Base-by-base conservation (phyloP, 495 filamentous ascomycete genomes). In the Melanomma pulvis-pyrius region DNA sequence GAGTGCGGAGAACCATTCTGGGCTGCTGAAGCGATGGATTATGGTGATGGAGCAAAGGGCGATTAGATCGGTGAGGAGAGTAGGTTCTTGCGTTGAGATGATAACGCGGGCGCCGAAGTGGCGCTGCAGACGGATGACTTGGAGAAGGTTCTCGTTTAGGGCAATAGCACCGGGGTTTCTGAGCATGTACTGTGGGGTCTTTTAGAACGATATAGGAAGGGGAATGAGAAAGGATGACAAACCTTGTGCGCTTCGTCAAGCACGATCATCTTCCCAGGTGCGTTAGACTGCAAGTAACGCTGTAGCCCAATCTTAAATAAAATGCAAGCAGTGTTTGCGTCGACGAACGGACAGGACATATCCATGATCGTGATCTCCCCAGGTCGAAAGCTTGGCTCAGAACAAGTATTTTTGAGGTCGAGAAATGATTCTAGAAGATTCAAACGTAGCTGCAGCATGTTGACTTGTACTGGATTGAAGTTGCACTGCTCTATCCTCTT, bases 81-180 rank as follows among this genome's bases (percentile, higher is more conserved):
- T 93, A 0, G 90, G 91, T 66, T 93, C 91, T 71, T 94, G 89
- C 0, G 91, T 93, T 0, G 90, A 85, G 24, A 93, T 86, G 48
- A 93, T 64, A 12, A 92, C 78, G 2, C 89, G 82, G 0, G 83
- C 80, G 6, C 81, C 90, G 0, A 86, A 74, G 72, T 93, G 90
- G 7, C 90, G 86, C 70, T 93, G 88, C 39, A 85, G 80, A 2
- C 90, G 82, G 71, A 93, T 88, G 0, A 81, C 80, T 0, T 81
- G 79, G 0, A 92, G 78, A 1, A 93, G 78, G 0, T 82, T 80
- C 28, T 90, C 81, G 0, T 88, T 92, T 29, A 92, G 83, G 0
- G 71, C 67, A 9, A 70, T 60, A 1, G 87, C 80, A 25, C 79
- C 80, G 0, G 74, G 58, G 1, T 79, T 79, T 6, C 70, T 61